Base-by-base conservation (phyloP, 306 rosid species). In the Ziziphus jujuba region DNA sequence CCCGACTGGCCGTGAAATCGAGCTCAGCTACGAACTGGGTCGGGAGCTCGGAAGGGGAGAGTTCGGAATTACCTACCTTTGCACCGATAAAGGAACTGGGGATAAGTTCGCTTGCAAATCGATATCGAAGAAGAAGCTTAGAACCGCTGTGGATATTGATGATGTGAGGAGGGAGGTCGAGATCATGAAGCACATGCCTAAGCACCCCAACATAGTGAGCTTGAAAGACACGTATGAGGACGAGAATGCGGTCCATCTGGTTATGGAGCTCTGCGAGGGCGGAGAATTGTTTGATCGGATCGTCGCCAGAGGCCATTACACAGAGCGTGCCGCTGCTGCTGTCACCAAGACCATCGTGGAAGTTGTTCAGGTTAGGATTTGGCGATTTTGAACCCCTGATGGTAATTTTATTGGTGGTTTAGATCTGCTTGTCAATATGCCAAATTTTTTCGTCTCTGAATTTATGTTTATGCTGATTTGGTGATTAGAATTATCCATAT, bases 201-300 rank as follows among this genome's bases (percentile, higher is more conserved):
- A 57, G 17, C 99, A 90, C 22, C 81, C 71, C 1, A 93, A 93
- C 52, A 86, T 93, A 24, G 99, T 93, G 15, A 76, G 58, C 44
- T 78, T 93, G 67, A 90, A 85, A 71, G 97, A 90, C 38, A 88
- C 99, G 0, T 95, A 80, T 6, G 99, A 95, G 65, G 99, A 95
- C 38, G 96, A 88, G 44, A 64, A 64, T 64, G 96, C 88, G 5
- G 99, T 95, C 25, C 99, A 95, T 38, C 82, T 95, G n/a, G 99
- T 95, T 15, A 95, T 95, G 99, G 99, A 95, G 88, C 81, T 95
- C 19, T 95, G 99, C 20, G 99, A 90, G 48, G 99, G 99, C 0
- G 99, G 99, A 0, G 99, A 95, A 50, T 73, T 95, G 65, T 95
- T 95, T 25, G 99, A 95, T 68, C 84, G 99, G 69, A 95, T 95